These are phyloP conservation scores for Hypomontagnella submonticulosa DNA, from an alignment of 495 filamentous ascomycete species.

Conservation along the genomic window DNA sequence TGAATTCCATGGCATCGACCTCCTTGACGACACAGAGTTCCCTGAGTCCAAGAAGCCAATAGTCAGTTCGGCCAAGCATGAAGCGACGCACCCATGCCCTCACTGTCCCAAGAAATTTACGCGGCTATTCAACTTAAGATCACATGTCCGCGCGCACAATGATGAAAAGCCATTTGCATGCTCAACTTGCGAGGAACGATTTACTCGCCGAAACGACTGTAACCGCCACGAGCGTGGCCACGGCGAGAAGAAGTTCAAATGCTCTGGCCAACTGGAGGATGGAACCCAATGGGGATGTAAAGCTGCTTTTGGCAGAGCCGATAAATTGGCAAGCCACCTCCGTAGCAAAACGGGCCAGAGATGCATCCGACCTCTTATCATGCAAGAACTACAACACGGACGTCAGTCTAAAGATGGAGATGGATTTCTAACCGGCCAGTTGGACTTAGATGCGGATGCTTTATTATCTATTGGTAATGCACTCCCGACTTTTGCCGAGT, in stretches of 20 bases:
- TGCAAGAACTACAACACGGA: constrained; percentile 12
- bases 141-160: constrained; percentile 58
- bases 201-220: constrained; percentile 57
- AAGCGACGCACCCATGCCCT: constrained; percentile 51
- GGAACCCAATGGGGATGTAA: constrained; percentile 42
- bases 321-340: constrained; percentile 45
- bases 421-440: too few relatives aligned
- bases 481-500: constrained; percentile 11
- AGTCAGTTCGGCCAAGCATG: neutral
- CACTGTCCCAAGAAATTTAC: constrained; percentile 61
- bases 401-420: neutral
- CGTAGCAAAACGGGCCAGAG: constrained; percentile 46
- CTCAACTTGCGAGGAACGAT: constrained; percentile 34
- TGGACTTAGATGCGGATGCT: neutral
- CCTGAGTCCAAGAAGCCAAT: constrained; percentile 22
- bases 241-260: constrained; percentile 53
- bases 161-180: constrained; percentile 58
- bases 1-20: constrained; percentile 29
- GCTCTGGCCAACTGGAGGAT: constrained; percentile 35
- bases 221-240: constrained; percentile 58
- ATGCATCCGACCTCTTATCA: constrained; percentile 34
- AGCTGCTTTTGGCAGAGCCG: constrained; percentile 39
- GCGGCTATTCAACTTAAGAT: constrained; percentile 59
- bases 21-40: constrained; percentile 20
- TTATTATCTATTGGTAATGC: neutral